Conservation (phyloP, 441 rosid species). For the Adansonia madagascariensis region DNA sequence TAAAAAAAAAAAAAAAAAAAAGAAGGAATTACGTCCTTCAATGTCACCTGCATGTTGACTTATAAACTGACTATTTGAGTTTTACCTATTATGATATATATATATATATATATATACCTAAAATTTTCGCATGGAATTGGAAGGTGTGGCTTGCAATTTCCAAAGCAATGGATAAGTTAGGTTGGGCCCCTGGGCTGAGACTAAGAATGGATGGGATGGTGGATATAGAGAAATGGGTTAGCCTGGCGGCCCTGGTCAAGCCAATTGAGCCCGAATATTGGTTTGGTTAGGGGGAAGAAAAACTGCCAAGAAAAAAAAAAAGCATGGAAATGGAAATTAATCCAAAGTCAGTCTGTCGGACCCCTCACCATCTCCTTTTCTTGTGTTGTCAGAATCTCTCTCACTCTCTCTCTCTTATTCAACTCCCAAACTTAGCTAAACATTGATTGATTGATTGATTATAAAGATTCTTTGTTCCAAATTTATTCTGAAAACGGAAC, state of each 20-base stretch:
- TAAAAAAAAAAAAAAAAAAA: too few relatives aligned
- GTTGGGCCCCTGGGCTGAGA: background rate
- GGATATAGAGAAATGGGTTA: background rate
- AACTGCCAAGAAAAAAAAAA: conserved; percentile 38
- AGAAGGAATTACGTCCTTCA: background rate
- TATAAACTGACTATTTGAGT: too few relatives aligned
- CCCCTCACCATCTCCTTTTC: conserved; percentile 2
- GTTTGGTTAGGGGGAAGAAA: conserved; percentile 15
- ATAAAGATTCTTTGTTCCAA: too few relatives aligned
- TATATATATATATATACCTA: too few relatives aligned
- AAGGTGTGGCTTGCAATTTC: too few relatives aligned
- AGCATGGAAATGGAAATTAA: conserved; percentile 38
- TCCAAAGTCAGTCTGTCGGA: conserved; percentile 24
- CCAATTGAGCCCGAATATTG: background rate
- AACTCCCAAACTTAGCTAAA: background rate
- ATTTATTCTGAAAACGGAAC: too few relatives aligned
- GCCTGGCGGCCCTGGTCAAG: background rate
- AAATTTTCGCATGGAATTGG: too few relatives aligned
- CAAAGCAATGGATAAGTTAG: background rate
- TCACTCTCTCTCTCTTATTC: background rate
- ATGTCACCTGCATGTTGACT: too few relatives aligned
- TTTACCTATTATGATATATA: too few relatives aligned
- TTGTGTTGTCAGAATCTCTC: conserved; percentile 39
- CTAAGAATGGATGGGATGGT: background rate
- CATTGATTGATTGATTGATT: background rate